Conservation (phyloP, 106 monocot genomes). For the Apostasia shenzhenica region DNA sequence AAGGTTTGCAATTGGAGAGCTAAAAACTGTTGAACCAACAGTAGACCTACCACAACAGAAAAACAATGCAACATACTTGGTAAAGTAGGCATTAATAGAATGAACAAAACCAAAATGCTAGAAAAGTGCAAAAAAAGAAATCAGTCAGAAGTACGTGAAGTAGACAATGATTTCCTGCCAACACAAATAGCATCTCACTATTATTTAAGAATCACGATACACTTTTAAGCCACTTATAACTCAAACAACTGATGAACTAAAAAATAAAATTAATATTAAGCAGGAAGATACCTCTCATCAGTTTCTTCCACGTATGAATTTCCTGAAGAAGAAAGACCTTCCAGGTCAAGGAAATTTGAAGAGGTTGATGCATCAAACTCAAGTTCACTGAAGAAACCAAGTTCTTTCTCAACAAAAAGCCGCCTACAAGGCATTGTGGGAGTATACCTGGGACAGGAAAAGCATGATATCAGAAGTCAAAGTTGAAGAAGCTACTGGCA, state of each 20-base stretch:
- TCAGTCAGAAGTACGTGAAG: neutral
- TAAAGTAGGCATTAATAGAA: neutral
- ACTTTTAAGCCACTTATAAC: too few species aligned
- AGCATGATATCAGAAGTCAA: neutral
- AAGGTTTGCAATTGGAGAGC: conserved; percentile 30
- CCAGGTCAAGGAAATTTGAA: conserved; percentile 86
- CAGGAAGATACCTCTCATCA: conserved; percentile 40
- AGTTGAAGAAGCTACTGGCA: neutral
- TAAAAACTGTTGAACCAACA: conserved; percentile 21
- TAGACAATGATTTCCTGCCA: neutral
- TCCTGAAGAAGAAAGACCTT: conserved; percentile 54
- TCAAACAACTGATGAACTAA: too few species aligned
- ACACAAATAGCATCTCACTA: neutral
- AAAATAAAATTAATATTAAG: too few species aligned
- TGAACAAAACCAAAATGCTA: neutral
- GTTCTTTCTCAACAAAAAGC: conserved; percentile 36
- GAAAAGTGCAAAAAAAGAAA: neutral
- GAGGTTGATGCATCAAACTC: conserved; percentile 24
- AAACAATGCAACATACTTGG: neutral
- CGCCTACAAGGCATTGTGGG: conserved; percentile 25
- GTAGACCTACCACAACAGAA: neutral
- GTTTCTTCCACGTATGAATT: conserved; percentile 55
- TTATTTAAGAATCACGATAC: too few species aligned
- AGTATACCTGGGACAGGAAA: conserved; percentile 30
- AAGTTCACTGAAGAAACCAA: conserved; percentile 34